Percentiles rank a stretch among this genome's conserved stretches.
Conservation (phyloP, 306 rosid genomes). For the Abrus pulchellus region DNA sequence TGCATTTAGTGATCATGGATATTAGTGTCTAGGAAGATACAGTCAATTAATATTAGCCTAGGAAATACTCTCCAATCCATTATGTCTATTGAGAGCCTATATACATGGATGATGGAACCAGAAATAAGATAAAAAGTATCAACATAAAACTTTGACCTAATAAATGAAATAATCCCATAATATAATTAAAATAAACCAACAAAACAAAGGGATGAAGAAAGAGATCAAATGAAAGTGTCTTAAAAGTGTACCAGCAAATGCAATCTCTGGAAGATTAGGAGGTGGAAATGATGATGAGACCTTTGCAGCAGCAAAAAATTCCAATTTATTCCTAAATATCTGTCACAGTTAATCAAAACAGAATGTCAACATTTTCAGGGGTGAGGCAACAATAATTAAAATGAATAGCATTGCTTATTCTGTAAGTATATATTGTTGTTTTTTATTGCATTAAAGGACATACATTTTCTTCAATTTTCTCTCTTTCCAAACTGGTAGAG, state of each 20-base stretch:
- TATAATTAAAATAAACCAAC: conserved; percentile 13
- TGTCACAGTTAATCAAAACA: conserved; percentile 50
- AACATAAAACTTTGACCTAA: conserved; percentile 6
- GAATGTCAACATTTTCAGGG: conserved; percentile 21
- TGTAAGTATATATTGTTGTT: conserved; percentile 8
- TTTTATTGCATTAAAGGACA: conserved; percentile 40
- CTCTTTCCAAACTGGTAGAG: conserved; percentile 76
- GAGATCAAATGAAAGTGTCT: conserved; percentile 8
- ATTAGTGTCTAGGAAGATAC: no score
- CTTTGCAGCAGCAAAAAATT: conserved; percentile 94
- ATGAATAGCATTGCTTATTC: conserved; percentile 2
- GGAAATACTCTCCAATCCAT: no score
- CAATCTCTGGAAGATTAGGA: conserved; percentile 90
- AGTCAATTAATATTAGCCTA: no score
- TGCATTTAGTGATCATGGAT: no score
- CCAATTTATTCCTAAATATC: conserved; percentile 82
- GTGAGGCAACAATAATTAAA: conserved; percentile 1
- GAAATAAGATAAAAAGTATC: conserved; percentile 1
- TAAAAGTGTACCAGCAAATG: conserved; percentile 85
- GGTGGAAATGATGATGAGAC: conserved; percentile 94
- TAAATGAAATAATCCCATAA: conserved; percentile 9
- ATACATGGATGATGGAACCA: conserved; percentile 19
- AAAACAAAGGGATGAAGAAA: conserved; percentile 29
- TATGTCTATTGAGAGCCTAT: no score
- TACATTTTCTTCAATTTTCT: conserved; percentile 87